Evolutionary conservation across 257 asterid genomes (phyloP), one percentile per base, ranked within the genome.

Genomic region (Solanum pinnatisectum): DNA sequence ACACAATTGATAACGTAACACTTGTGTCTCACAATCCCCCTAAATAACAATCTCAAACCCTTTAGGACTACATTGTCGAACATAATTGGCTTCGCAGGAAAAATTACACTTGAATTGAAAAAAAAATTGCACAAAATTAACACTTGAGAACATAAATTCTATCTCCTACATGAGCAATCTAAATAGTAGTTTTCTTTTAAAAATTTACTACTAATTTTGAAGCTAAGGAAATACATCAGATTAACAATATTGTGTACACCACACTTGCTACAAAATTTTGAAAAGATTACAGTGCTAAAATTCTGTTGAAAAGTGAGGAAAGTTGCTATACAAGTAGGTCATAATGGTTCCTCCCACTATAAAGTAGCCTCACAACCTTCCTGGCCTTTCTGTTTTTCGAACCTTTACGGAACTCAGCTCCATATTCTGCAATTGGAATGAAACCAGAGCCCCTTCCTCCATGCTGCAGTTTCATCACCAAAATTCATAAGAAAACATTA

Each of bases 381-480:
- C 89, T 90, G 71, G 94, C 92, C 88, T 92, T 94, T 73, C 90
- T 91, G 22, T 87, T 90, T 36, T 42, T 88, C 15, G 74, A 84
- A 40, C 90, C 94, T 92, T 90, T 90, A 18, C 87, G 90, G 90
- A 94, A 94, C 90, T 95, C 95, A 1, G 94, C 89, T 84, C 99
- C 99, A 71, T 97, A 97, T 91, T 97, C 98, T 89, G 98, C 98
- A 91, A 97, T 97, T 5, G 99, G 98, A 88, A 96, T 93, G 92
- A 95, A 96, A 87, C 98, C 98, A 22, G 90, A 90, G 39, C 99
- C 99, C 89, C 94, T 40, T 85, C 98, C 95, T 83, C 98, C 94
- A 71, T 92, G 97, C 99, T 96, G 94, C 95, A 91, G 73, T 89
- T 88, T 67, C 87, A 85, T 25, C 3, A 42, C 32, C 4, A 25